phyloP scores from a whole-genome alignment of 495 filamentous ascomycete genomes.

The Podospora pseudocomata region DNA sequence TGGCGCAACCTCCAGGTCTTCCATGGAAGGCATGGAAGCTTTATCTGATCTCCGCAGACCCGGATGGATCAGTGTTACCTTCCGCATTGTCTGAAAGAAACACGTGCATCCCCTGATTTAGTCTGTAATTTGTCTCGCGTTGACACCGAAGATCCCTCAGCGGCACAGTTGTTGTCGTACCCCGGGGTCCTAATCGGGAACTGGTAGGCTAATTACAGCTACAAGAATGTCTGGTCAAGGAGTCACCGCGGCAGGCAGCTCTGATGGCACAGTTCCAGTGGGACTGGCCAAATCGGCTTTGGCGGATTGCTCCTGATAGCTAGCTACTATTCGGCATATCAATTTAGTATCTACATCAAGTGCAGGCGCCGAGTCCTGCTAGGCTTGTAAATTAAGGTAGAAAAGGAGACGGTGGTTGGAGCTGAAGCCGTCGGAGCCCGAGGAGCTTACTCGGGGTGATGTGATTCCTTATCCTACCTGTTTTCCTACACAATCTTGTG shows the following conservation, averaged over 20 bases:
- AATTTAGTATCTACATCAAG: background rate
- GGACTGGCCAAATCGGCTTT: background rate
- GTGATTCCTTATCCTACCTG: background rate
- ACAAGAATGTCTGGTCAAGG: background rate
- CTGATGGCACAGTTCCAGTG: background rate
- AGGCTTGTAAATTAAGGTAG: background rate
- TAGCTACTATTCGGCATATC: too few relatives aligned
- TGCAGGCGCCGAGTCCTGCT: background rate
- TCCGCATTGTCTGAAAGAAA: background rate
- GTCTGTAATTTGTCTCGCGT: background rate
- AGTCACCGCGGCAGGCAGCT: background rate
- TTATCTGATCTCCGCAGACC: background rate
- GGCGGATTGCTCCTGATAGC: too few relatives aligned
- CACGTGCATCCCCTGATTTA: background rate
- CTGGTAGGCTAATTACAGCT: background rate
- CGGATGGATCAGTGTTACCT: background rate
- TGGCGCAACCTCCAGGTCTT: background rate
- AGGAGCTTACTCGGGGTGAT: background rate
- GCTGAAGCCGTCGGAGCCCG: background rate
- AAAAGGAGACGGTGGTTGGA: background rate
- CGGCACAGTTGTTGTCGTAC: background rate
- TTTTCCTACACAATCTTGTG: background rate
- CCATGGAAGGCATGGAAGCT: background rate
- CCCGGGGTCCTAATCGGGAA: background rate
- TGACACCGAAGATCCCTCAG: background rate